Evolutionary conservation across 106 monocot species (phyloP).

Genomic region (Chionographis japonica): DNA sequence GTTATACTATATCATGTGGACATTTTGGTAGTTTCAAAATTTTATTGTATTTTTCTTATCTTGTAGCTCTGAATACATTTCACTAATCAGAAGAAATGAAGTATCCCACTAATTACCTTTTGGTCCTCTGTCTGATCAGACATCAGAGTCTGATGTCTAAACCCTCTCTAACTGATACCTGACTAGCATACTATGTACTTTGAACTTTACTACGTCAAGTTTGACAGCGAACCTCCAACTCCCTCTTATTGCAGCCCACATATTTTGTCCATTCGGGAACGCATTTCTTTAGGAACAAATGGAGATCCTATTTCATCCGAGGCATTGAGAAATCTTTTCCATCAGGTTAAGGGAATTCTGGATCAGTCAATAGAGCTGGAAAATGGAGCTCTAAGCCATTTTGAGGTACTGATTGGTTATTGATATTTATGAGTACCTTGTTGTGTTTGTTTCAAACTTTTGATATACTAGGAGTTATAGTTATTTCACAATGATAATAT

Average conservation of each 20-base stretch:
- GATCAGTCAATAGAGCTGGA: conserved; percentile 70
- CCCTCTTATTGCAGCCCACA: conserved; percentile 62
- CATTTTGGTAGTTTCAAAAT: no score
- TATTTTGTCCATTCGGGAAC: conserved; percentile 80
- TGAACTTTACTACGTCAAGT: background rate
- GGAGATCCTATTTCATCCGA: conserved; percentile 67
- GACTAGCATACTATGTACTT: background rate
- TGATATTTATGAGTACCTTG: background rate
- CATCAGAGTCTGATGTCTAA: no score
- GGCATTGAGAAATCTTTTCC: conserved; percentile 39
- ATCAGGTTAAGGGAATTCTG: conserved; percentile 46
- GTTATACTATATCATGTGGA: no score
- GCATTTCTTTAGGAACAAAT: conserved; percentile 71
- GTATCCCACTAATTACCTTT: no score
- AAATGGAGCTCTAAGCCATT: conserved; percentile 76
- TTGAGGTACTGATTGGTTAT: conserved; percentile 61
- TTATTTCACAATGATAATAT: no score
- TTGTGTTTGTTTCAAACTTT: background rate
- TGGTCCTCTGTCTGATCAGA: no score
- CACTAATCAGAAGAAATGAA: no score
- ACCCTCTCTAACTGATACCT: no score
- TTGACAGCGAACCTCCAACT: background rate
- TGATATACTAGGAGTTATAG: background rate
- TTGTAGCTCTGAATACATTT: no score
- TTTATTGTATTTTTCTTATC: no score